Percentiles rank a stretch among this genome's conserved stretches.
These are phyloP conservation scores for Tilletia walkeri DNA, from an alignment of 1,284 basidiomycete genomes.

Conservation along the genomic window DNA sequence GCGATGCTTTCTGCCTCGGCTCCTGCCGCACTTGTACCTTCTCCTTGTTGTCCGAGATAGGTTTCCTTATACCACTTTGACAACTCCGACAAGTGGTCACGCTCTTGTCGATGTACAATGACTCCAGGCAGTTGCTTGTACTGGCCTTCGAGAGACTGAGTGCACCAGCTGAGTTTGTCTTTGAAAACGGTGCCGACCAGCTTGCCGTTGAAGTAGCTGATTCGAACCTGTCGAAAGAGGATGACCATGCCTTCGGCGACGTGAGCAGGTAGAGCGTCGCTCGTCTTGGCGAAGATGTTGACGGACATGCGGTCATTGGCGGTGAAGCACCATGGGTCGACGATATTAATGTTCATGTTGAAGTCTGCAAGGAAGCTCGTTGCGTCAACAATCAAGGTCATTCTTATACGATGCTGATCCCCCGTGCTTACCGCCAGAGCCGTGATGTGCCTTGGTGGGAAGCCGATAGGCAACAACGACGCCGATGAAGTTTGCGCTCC, in stretches of 20 bases:
- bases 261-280: neutral
- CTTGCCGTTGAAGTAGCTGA: conserved; percentile 7
- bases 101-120: neutral
- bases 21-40: neutral
- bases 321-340: conserved; percentile 4
- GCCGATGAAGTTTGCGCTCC: conserved; percentile 3
- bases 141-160: neutral
- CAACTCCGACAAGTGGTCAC: neutral
- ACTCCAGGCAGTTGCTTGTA: neutral
- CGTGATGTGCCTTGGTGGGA: neutral
- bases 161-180: conserved; percentile 6
- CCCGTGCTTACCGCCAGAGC: neutral
- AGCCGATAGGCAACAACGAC: neutral
- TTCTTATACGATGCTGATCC: too few relatives aligned
- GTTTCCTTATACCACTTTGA: conserved; percentile 5
- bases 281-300: neutral
- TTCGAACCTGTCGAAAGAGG: neutral
- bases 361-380: neutral
- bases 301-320: conserved; percentile 2
- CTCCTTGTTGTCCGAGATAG: neutral
- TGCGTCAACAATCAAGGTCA: neutral
- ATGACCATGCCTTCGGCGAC: conserved; percentile 1
- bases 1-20: neutral
- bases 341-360: conserved; percentile 5
- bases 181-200: neutral